Base-by-base conservation (phyloP, 2,329 filamentous ascomycete genomes). In the Blastomyces emzantsi region DNA sequence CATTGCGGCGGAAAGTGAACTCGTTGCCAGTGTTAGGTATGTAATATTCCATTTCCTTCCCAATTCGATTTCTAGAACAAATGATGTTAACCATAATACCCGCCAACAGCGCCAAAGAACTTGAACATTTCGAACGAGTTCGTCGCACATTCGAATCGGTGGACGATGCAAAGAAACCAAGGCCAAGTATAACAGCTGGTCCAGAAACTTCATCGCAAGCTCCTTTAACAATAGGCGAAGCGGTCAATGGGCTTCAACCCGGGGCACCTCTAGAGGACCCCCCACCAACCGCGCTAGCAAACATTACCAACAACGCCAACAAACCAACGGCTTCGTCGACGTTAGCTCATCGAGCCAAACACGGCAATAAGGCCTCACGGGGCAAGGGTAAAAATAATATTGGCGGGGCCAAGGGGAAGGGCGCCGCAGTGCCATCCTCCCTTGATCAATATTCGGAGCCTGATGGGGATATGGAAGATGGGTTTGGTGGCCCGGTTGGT, bases 61-160 rank as follows among this genome's bases (percentile, higher is more conserved):
- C 30, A 47, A 49, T 8, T 60, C 25, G 17, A 39, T 45, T n/a
- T 60, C n/a, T 11, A 28, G 13, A 64, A 62, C 7, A 47, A 41
- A 55, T 36, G 59, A 66, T 67, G 64, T 70, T 76, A 66, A 75
- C 66, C 60, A 45, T 45, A 65, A 49, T 51, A 65, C 30, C 33
- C 49, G 30, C 15, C 33, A 62, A 66, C 66, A 96, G 91, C 71
- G 87, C 89, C 13, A 93, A 96, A 66, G 94, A 99, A 78, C 79
- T 99, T 51, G 84, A 88, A 58, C 94, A 99, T 73, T 99, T 97
- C 70, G 90, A 96, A 72, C 80, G 84, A 0, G 93, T 99, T 6
- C 82, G 94, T 49, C 85, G 83, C 22, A 84, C 86, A 22, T 99
- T 99, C 72, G 94, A 99, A 78, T 71, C 81, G 75, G 74, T 78